Base-by-base conservation (phyloP, 2,329 filamentous ascomycete genomes). In the Scytalidium sp. region DNA sequence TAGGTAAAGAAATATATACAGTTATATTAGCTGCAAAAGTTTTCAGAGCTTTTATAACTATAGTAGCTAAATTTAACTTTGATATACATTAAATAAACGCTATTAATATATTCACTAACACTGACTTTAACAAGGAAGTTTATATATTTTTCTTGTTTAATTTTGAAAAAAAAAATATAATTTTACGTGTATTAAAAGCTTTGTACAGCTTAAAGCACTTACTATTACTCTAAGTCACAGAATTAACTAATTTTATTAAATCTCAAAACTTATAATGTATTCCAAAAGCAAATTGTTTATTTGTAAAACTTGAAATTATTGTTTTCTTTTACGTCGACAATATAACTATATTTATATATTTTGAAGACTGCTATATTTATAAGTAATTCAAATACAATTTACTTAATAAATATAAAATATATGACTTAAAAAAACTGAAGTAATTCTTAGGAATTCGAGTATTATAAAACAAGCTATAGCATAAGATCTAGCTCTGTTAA, bases 131-230 rank as follows among this genome's bases (percentile, higher is more conserved):
- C n/a, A n/a, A n/a, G n/a, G n/a, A 57, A 6, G 52, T 67, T 11
- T 66, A 61, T 41, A 53, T 66, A 20, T 40, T 59, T 42, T 52
- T 56, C 23, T 61, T 57, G 9, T 41, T 50, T 3, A 47, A 56
- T 3, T 53, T 58, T 15, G 19, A 41, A 19, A 29, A 49, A 13
- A 44, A 27, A 29, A 21, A 15, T 0, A 45, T 22, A 11, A 54
- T 64, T 10, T 61, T 50, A 27, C 47, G 55, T 19, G 54, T 66
- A 1, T 41, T 46, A 2, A 63, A 59, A 42, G 59, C 58, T 1
- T 54, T 67, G 10, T 68, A 68, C 50, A 56, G 63, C 13, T 54
- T 67, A 1, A 67, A 67, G 42, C 56, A 67, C 52, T 49, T 62
- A 13, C 59, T 58, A 3, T 41, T 57, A 3, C 50, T 55, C 7